Base-by-base conservation (phyloP, 352 stramenopile genomes). In the Phytophthora pisi region DNA sequence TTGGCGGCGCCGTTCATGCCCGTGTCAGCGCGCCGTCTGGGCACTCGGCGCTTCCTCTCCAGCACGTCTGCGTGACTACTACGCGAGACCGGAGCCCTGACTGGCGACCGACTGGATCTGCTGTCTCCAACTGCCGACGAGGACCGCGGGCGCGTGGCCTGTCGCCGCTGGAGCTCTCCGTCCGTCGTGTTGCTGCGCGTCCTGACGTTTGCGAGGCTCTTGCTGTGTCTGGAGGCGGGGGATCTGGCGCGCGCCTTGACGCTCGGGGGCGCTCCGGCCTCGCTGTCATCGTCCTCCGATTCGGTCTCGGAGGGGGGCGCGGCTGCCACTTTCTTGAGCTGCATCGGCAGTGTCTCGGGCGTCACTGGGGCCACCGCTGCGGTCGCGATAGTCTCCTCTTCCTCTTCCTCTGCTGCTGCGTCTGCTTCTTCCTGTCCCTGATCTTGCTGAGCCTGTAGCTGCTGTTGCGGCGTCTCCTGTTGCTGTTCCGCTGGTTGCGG, bases 201-300 rank as follows among this genome's bases (percentile, higher is more conserved):
- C 20, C 70, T 50, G 60, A 77, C 60, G 30, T 74, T 61, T 31
- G 54, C 2, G 30, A 71, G 36, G 47, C 70, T 77, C 49, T 57
- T 57, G 31, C 18, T 72, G 26, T 67, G 58, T 51, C 36, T 49
- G 28, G 57, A 26, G 30, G 23, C 46, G 7, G 34, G 43, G 23
- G 50, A 43, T 11, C 13, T 65, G 18, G 15, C 15, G 23, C 34
- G 42, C 50, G 20, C 31, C 51, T 63, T 62, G 28, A 7, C 15
- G 24, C 11, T 61, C 11, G 24, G 5, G 5, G 46, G 26, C 26
- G 16, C 26, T 51, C 50, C 18, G 5, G 42, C 49, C n/a, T 73
- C 74, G 59, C 65, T 70, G 6, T 88, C 77, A 36, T 85, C 79
- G 45, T 88, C 79, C 43, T 88, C 79, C 5, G 77, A 85, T 57